These are phyloP conservation scores for Beverwykella pulmonaria DNA, from an alignment of 495 filamentous ascomycete genomes.

Conservation along the genomic window DNA sequence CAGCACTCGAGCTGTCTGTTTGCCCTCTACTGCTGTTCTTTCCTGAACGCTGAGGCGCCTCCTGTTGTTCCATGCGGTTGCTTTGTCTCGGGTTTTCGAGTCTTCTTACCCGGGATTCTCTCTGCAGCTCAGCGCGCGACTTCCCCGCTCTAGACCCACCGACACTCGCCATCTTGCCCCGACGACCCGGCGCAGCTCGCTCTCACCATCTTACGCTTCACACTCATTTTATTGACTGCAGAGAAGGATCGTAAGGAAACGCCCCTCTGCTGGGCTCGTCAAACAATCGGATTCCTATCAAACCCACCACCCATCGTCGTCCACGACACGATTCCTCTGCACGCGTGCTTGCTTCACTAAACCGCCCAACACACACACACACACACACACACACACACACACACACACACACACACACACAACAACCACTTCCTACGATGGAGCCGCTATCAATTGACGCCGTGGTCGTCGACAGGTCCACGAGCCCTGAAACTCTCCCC, in stretches of 20 bases:
- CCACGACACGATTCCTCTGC: background rate
- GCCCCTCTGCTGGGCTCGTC: background rate
- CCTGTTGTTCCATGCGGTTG: background rate
- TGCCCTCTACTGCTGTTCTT: background rate
- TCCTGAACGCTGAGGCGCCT: background rate
- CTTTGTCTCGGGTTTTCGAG: background rate
- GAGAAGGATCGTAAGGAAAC: background rate
- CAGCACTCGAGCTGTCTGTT: background rate
- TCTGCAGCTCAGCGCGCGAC: background rate
- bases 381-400: background rate
- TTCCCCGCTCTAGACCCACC: conserved; percentile 5
- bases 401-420: background rate
- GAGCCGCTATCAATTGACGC: conserved; percentile 41
- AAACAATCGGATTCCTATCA: background rate
- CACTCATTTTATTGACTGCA: conserved; percentile 1
- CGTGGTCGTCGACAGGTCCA: conserved; percentile 33
- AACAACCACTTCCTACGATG: conserved; percentile 19
- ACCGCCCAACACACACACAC: background rate
- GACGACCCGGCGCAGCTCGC: conserved; percentile 6
- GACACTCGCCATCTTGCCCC: background rate
- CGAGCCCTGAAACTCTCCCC: conserved; percentile 7
- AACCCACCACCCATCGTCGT: background rate
- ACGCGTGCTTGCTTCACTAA: background rate
- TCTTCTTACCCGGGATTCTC: background rate
- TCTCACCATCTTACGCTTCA: conserved; percentile 1